These are phyloP conservation scores for Yamadazyma sp. DNA, from an alignment of 1,139 yeast species.

Conservation along the genomic window DNA sequence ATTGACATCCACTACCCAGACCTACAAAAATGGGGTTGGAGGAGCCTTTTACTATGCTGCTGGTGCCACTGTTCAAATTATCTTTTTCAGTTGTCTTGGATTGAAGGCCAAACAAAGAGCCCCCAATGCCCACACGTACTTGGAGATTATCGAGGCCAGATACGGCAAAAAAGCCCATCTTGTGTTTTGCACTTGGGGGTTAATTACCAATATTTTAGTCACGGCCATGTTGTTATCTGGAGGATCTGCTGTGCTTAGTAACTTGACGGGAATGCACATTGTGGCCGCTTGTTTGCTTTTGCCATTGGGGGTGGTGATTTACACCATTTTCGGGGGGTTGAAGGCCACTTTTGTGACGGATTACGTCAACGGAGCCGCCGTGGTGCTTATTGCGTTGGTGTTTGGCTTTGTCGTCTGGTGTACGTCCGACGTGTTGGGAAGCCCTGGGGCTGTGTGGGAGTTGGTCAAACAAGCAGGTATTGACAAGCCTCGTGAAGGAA, in stretches of 20 bases:
- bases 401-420: slow-evolving; percentile 69
- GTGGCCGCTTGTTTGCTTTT: slow-evolving; percentile 79
- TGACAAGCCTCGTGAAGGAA: slow-evolving; percentile 65
- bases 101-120: slow-evolving; percentile 57
- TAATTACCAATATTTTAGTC: slow-evolving; percentile 83
- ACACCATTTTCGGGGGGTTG: slow-evolving; percentile 85
- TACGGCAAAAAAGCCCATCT: slow-evolving; percentile 62
- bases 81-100: slow-evolving; percentile 52
- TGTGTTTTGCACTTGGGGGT: slow-evolving; percentile 72
- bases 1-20: slow-evolving; percentile 74
- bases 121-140: slow-evolving; percentile 58
- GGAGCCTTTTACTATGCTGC: slow-evolving; percentile 51
- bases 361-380: slow-evolving; percentile 70
- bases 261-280: slow-evolving; percentile 79
- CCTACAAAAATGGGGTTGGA: slow-evolving; percentile 72
- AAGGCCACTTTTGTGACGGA: slow-evolving; percentile 90
- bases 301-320: slow-evolving; percentile 80
- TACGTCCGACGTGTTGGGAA: slow-evolving; percentile 61
- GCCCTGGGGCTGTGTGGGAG: slow-evolving; percentile 81
- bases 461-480: slow-evolving; percentile 57
- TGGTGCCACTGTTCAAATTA: slow-evolving; percentile 55
- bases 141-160: slow-evolving; percentile 52
- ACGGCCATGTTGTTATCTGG: slow-evolving; percentile 87
- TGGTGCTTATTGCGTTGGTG: slow-evolving; percentile 58
- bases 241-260: slow-evolving; percentile 76